Conservation (phyloP, 352 stramenopile genomes). For the Phytophthora pini region DNA sequence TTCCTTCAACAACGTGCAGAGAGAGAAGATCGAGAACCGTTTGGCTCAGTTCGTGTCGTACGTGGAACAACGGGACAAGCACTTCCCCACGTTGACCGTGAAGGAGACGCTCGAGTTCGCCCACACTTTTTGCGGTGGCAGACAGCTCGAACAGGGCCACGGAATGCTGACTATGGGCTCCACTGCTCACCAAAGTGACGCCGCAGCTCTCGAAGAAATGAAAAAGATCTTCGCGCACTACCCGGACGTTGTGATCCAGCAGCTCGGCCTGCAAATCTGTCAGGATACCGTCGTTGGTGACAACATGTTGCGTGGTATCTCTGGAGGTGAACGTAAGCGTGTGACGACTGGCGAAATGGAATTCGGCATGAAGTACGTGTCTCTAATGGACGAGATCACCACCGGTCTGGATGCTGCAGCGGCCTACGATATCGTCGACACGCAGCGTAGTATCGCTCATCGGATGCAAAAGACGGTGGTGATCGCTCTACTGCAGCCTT, state of each 20-base stretch:
- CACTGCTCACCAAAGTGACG: constrained; percentile 21
- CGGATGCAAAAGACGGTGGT: constrained; percentile 23
- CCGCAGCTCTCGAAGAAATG: constrained; percentile 11
- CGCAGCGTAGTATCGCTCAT: constrained; percentile 15
- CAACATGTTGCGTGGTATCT: constrained; percentile 81
- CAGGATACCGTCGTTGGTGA: constrained; percentile 50
- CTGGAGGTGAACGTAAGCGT: constrained; percentile 62
- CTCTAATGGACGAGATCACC: constrained; percentile 47
- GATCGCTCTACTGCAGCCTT: constrained; percentile 21
- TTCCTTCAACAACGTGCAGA: constrained; percentile 18
- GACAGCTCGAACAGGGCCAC: constrained; percentile 24
- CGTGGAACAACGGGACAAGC: constrained; percentile 52
- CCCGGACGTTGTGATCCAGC: constrained; percentile 17
- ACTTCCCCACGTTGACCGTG: constrained; percentile 57
- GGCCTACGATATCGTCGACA: constrained; percentile 18
- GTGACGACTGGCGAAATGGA: constrained; percentile 18
- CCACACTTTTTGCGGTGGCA: constrained; percentile 27
- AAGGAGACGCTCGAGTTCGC: constrained; percentile 63
- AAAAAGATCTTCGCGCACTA: constrained; percentile 27
- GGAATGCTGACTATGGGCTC: constrained; percentile 41
- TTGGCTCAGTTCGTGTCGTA: constrained; percentile 49
- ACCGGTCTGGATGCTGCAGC: constrained; percentile 40
- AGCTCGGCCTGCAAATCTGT: constrained; percentile 19
- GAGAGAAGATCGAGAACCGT: constrained; percentile 7
- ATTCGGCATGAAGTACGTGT: constrained; percentile 21